Base-by-base conservation (phyloP, 2,329 filamentous ascomycete species). In the Fusarium anguioides region DNA sequence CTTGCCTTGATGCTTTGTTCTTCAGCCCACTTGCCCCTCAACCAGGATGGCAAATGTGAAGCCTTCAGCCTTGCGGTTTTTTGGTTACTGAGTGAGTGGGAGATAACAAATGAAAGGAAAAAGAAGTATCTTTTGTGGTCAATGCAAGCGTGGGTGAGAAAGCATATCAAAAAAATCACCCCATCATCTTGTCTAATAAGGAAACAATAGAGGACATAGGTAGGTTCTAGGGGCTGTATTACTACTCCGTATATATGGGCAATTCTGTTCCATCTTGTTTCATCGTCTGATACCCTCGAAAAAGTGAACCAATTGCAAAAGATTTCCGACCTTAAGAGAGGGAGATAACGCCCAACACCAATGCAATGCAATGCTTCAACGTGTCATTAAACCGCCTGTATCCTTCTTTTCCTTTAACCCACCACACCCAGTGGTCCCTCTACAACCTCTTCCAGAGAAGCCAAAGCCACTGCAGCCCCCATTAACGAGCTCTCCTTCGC, bases 401-500 rank as follows among this genome's bases (percentile, higher is more conserved):
- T 27, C 27, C 33, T 39, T 24, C 12, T 20, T 14, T 24, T 17
- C 15, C 20, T 40, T 68, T 29, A 68, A 23, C 65, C 50, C 15
- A 62, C 55, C 40, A 69, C 55, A 11, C 65, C 65, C n/a, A 69
- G 35, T 23, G 65, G 50, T 15, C 65, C 65, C 39, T 59, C 56
- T 27, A 52, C 66, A 9, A 66, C 51, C 17, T 68, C 63, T 40
- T 78, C 74, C 18, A 78, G 58, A 29, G 78, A 81, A 18, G 87
- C 87, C 42, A 89, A 82, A 3, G 91, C 89, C 15, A 94, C 90
- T 3, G 91, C 91, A 5, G 91, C 91, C 5, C 91, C 91, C 40
- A 91, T 84, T 52, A 94, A 83, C 2, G 91, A 92, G 72, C 91
- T 93, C 78, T 94, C 91, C 55, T 88, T 83, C 14, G 91, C 90